Base-by-base conservation (phyloP, 2,329 filamentous ascomycete genomes). In the Fusarium liriodendri region DNA sequence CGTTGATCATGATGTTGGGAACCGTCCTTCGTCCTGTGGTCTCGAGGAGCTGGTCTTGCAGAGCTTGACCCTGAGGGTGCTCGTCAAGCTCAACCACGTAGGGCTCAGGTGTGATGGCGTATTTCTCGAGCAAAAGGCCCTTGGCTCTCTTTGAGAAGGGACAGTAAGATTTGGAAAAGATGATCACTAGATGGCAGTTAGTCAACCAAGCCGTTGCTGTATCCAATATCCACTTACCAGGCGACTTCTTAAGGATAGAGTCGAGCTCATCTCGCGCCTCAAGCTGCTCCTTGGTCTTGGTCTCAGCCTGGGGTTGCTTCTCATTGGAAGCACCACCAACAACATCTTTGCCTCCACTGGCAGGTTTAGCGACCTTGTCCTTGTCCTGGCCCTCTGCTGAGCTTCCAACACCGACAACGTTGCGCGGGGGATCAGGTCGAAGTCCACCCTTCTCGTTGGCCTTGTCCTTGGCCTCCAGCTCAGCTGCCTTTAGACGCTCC, bases 81-180 rank as follows among this genome's bases (percentile, higher is more conserved):
- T 91, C 83, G 83, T 99, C 95, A 14, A 99, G 89, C 84, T 99
- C 97, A 61, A 98, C 95, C 9, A 99, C 93, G 79, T 92, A 93
- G 0, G 97, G 97, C 13, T 90, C 84, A 0, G 97, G 97, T 1
- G 90, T 89, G 80, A 99, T 97, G 64, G 86, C 87, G 86, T 98
- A 98, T 77, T 93, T 92, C 25, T 95, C 90, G 47, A 98, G 90
- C 45, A 99, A 89, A 65, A 98, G 89, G 50, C 88, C 87, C 84
- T 99, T 99, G 54, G 97, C 97, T 76, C 91, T 91, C 80, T 91
- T 93, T 61, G 95, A 98, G 84, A 90, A 92, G 1, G 93, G 95
- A 83, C 97, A 99, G 84, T 96, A 98, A 1, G 93, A 90, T 84
- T 99, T 98, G 73, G 95, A 98, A 85, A 98, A 98, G 78, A 99